Conservation (phyloP, 2,329 filamentous ascomycete genomes). For the Neofusicoccum umdonicola region DNA sequence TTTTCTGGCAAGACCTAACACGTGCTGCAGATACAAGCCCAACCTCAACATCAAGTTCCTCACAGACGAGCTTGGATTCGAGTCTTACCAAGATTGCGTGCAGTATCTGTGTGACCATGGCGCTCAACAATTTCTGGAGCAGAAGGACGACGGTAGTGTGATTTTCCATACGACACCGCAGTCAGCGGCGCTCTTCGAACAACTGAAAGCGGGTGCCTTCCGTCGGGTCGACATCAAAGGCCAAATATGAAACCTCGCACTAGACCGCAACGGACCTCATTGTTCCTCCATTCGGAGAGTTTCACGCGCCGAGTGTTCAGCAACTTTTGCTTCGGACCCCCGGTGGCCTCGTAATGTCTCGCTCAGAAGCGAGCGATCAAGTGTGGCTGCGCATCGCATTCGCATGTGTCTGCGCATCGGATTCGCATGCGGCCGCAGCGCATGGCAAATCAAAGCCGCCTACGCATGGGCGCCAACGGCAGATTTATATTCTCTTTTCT, state of each 20-base stretch:
- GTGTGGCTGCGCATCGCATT: neutral
- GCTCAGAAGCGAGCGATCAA: neutral
- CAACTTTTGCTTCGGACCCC: constrained; percentile 1
- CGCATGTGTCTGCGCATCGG: neutral
- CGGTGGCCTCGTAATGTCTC: constrained; percentile 1
- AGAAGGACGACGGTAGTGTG: constrained; percentile 59
- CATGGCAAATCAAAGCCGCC: neutral
- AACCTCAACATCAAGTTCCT: constrained; percentile 87
- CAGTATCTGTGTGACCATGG: constrained; percentile 85
- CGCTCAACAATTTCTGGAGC: constrained; percentile 72
- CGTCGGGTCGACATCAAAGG: constrained; percentile 93
- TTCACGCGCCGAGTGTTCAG: neutral
- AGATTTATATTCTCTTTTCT: neutral
- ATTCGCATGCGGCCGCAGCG: neutral
- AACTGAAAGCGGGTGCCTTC: constrained; percentile 70
- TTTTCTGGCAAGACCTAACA: neutral
- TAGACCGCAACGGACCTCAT: neutral
- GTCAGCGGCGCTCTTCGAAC: constrained; percentile 62
- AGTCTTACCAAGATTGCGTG: constrained; percentile 84
- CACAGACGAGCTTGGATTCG: constrained; percentile 93
- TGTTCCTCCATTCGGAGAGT: neutral
- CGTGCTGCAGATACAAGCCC: constrained; percentile 73
- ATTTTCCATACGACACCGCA: constrained; percentile 45
- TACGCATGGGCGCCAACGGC: neutral
- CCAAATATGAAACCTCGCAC: constrained; percentile 68